Evolutionary conservation across 2,329 filamentous ascomycete genomes (phyloP).

Genomic region (Emericellopsis cladophorae): DNA sequence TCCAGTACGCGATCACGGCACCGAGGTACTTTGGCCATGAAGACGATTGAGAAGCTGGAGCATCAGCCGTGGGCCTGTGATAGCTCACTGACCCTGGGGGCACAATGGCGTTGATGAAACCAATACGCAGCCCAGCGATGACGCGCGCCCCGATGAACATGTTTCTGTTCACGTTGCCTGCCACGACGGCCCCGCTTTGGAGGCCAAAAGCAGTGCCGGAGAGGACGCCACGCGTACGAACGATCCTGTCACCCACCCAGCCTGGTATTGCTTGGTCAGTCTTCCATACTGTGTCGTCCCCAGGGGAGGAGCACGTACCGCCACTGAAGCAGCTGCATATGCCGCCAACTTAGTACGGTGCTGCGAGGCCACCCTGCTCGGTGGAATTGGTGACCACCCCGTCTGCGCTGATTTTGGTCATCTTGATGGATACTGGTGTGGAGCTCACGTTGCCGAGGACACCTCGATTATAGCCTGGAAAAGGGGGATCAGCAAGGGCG

Average conservation of each 20-base stretch:
- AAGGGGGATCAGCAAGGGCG: not conserved
- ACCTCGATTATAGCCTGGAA: slow-evolving; percentile 37
- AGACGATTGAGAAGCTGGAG: slow-evolving; percentile 32
- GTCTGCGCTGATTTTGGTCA: slow-evolving; percentile 32
- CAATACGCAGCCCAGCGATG: slow-evolving; percentile 38
- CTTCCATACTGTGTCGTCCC: not conserved
- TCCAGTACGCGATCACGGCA: slow-evolving; percentile 27
- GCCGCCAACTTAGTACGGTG: slow-evolving; percentile 38
- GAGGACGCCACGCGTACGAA: slow-evolving; percentile 32
- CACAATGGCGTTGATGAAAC: slow-evolving; percentile 34
- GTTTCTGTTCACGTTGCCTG: slow-evolving; percentile 26
- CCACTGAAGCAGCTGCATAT: slow-evolving; percentile 36
- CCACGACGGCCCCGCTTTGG: slow-evolving; percentile 34
- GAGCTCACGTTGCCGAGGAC: slow-evolving; percentile 39
- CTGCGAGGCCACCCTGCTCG: slow-evolving; percentile 37
- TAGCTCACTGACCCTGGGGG: slow-evolving; percentile 33
- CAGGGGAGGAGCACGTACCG: slow-evolving; percentile 7
- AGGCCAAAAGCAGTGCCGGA: slow-evolving; percentile 32
- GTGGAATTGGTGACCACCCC: slow-evolving; percentile 32
- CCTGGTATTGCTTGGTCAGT: slow-evolving; percentile 1
- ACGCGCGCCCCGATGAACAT: slow-evolving; percentile 37
- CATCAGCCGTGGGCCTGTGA: slow-evolving; percentile 32
- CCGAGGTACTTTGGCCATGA: slow-evolving; percentile 41
- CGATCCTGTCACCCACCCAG: slow-evolving; percentile 36
- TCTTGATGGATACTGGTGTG: slow-evolving; percentile 23